A percentile compares a stretch with the other conserved stretches of the same genome.
Evolutionary conservation across 352 stramenopile genomes (phyloP).

Genomic region (Plasmopara muralis): DNA sequence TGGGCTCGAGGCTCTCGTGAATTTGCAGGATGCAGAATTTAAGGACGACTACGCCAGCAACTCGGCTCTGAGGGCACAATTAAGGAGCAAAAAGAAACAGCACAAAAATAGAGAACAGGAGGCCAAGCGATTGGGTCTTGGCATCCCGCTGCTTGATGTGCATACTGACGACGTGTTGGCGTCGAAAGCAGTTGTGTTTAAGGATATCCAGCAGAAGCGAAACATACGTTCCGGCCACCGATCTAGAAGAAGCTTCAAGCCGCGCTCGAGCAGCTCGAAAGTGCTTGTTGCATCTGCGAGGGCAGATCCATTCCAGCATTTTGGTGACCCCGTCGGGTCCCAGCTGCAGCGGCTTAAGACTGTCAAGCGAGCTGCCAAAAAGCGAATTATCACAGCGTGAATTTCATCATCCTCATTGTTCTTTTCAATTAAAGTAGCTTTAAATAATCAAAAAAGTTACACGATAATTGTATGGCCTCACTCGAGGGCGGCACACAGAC

Average conservation of each 20-base stretch:
- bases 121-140: constrained; percentile 38
- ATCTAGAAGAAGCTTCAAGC: neutral
- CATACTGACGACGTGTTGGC: constrained; percentile 46
- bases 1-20: constrained; percentile 46
- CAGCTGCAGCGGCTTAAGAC: constrained; percentile 46
- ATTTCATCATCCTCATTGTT: neutral
- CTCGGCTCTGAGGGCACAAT: constrained; percentile 36
- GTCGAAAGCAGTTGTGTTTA: constrained; percentile 55
- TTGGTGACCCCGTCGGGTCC: constrained; percentile 48
- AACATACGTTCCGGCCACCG: neutral
- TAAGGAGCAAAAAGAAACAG: constrained; percentile 57
- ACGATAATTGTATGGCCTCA: constrained; percentile 7
- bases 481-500: constrained; percentile 38
- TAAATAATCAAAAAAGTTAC: neutral
- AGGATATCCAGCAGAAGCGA: constrained; percentile 36
- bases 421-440: neutral
- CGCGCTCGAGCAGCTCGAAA: constrained; percentile 1
- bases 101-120: constrained; percentile 31
- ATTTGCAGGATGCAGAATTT: constrained; percentile 54
- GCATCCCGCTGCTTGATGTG: constrained; percentile 55
- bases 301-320: constrained; percentile 48
- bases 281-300: constrained; percentile 7
- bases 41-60: constrained; percentile 74
- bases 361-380: constrained; percentile 18
- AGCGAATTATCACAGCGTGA: neutral